Conservation (phyloP, 495 filamentous ascomycete genomes). For the Podospora pseudocomata region DNA sequence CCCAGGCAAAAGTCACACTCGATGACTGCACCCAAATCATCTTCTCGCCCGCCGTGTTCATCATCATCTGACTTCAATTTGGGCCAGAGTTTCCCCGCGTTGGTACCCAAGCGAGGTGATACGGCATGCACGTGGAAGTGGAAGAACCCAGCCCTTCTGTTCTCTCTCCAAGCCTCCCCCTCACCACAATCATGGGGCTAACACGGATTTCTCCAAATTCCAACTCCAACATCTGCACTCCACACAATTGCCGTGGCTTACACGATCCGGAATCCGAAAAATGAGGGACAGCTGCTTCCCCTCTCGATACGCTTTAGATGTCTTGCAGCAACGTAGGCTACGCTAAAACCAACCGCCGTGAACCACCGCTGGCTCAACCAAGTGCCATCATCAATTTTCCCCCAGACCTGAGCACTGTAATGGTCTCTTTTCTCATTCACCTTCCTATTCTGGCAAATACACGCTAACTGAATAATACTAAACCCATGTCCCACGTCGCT, state of each 20-base stretch:
- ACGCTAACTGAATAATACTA: not conserved
- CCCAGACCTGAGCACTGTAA: not conserved
- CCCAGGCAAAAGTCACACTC: not conserved
- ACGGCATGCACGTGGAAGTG: conserved; percentile 4
- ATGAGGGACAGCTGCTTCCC: not conserved
- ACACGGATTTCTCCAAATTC: not conserved
- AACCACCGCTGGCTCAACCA: conserved; percentile 11
- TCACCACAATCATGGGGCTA: not conserved
- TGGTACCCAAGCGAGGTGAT: conserved; percentile 11
- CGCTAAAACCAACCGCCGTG: conserved; percentile 3
- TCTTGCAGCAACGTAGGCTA: conserved; percentile 2
- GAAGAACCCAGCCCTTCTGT: conserved; percentile 2
- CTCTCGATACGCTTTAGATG: not conserved
- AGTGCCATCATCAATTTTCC: not conserved
- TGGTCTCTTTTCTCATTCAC: conserved; percentile 8
- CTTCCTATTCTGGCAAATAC: conserved; percentile 11
- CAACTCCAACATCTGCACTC: not conserved
- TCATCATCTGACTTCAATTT: not conserved
- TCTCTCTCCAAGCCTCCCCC: not conserved
- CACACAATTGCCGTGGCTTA: not conserved
- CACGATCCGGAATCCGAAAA: not conserved
- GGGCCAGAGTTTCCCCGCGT: not conserved
- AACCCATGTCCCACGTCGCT: not conserved
- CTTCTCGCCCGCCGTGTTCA: not conserved
- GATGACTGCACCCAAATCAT: not conserved